Conservation (phyloP, 2,329 filamentous ascomycete genomes). For the Phyllosticta citribraziliensis region DNA sequence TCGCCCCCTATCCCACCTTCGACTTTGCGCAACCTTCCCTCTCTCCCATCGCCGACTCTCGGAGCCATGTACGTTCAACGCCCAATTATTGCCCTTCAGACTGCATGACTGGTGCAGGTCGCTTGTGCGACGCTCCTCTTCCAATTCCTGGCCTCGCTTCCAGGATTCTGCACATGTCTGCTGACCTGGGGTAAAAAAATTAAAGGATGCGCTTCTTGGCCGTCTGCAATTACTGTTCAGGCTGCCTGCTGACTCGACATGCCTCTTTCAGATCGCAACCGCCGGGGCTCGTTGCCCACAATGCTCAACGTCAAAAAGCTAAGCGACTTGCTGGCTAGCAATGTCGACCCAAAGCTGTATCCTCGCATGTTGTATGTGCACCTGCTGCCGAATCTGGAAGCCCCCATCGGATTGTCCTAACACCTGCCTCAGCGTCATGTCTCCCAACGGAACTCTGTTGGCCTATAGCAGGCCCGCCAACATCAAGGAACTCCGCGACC, state of each 20-base stretch:
- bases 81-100: background rate
- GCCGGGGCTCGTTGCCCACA: conserved; percentile 8
- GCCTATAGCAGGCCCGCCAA: conserved; percentile 40
- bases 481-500: conserved; percentile 39
- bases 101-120: background rate
- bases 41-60: background rate
- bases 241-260: conserved; percentile 3
- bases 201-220: background rate
- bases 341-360: conserved; percentile 33
- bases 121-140: background rate
- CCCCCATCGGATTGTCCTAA: background rate
- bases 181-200: conserved; percentile 4
- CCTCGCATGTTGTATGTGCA: conserved; percentile 31
- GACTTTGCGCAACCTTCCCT: background rate
- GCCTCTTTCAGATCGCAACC: background rate
- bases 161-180: conserved; percentile 9
- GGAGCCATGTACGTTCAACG: background rate
- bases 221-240: background rate
- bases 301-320: conserved; percentile 37
- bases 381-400: background rate
- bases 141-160: background rate
- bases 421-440: conserved; percentile 32
- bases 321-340: conserved; percentile 33
- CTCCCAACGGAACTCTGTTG: conserved; percentile 40
- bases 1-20: background rate